Evolutionary conservation across 2,329 filamentous ascomycete species (phyloP).

Genomic region (Aspergillus udagawae): DNA sequence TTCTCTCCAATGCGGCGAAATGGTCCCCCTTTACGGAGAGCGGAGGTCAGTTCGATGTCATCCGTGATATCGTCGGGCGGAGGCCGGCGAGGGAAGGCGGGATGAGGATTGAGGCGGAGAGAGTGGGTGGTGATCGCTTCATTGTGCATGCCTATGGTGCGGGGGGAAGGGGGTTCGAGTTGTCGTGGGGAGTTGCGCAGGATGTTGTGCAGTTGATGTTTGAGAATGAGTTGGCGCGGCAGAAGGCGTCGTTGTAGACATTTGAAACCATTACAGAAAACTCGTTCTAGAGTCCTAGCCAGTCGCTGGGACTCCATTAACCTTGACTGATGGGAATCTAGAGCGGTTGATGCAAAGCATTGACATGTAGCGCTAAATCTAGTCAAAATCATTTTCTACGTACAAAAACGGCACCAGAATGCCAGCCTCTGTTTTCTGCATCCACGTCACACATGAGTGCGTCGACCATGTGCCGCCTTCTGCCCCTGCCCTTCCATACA

Average conservation of each 20-base stretch:
- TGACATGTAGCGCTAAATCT: constrained; percentile 4
- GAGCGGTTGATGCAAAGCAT: background rate
- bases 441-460: constrained; percentile 23
- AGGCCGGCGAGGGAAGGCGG: constrained; percentile 44
- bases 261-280: background rate
- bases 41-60: constrained; percentile 37
- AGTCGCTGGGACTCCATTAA: background rate
- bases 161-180: constrained; percentile 58
- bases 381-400: constrained; percentile 28
- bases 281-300: background rate
- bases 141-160: constrained; percentile 57
- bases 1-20: constrained; percentile 45
- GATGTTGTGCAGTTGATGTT: constrained; percentile 45
- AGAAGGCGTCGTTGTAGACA: constrained; percentile 21
- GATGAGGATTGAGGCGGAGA: constrained; percentile 53
- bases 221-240: constrained; percentile 17
- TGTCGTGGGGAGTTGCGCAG: constrained; percentile 58
- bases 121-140: constrained; percentile 20
- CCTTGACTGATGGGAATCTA: background rate
- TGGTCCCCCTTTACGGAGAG: constrained; percentile 40
- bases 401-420: constrained; percentile 28
- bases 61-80: constrained; percentile 45
- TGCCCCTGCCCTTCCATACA: constrained; percentile 10
- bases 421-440: constrained; percentile 24
- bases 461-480: constrained; percentile 19